phyloP scores from a whole-genome alignment of 257 asterid species.

The Solanum corneliomulleri region DNA sequence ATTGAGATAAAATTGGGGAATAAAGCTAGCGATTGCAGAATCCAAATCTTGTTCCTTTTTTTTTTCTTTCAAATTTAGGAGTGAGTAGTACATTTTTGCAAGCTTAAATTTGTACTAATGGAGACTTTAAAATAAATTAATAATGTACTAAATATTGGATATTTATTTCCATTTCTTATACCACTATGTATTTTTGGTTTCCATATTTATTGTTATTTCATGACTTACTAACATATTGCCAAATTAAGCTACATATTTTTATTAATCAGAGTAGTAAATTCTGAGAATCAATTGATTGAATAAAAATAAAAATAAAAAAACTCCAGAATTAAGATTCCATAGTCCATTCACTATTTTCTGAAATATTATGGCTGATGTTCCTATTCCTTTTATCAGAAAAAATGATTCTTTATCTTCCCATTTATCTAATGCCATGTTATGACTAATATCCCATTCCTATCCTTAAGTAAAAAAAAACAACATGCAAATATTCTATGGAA shows the following conservation, averaged over 20 bases:
- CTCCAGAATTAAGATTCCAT: constrained; percentile 11
- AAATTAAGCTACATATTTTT: background rate
- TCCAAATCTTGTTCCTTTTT: background rate
- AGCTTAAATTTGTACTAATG: background rate
- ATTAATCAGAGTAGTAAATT: background rate
- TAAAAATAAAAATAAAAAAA: background rate
- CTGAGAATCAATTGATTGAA: background rate
- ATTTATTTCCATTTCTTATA: background rate
- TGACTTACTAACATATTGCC: background rate
- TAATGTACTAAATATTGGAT: background rate
- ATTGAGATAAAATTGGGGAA: background rate
- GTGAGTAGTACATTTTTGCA: background rate
- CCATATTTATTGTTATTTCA: background rate
- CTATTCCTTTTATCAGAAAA: background rate
- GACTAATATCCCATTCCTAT: background rate
- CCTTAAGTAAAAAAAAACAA: background rate
- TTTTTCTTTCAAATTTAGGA: background rate
- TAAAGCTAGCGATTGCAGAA: background rate
- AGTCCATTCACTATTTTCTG: constrained; percentile 9
- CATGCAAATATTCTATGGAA: background rate
- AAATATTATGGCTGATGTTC: constrained; percentile 1
- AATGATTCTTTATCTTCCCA: constrained; percentile 9
- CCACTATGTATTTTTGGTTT: background rate
- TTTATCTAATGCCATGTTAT: constrained; percentile 9
- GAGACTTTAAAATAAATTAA: background rate